Percentiles rank a stretch among this genome's conserved stretches.
phyloP scores from a whole-genome alignment of 2,329 filamentous ascomycete species.

The Aureobasidium sp. region DNA sequence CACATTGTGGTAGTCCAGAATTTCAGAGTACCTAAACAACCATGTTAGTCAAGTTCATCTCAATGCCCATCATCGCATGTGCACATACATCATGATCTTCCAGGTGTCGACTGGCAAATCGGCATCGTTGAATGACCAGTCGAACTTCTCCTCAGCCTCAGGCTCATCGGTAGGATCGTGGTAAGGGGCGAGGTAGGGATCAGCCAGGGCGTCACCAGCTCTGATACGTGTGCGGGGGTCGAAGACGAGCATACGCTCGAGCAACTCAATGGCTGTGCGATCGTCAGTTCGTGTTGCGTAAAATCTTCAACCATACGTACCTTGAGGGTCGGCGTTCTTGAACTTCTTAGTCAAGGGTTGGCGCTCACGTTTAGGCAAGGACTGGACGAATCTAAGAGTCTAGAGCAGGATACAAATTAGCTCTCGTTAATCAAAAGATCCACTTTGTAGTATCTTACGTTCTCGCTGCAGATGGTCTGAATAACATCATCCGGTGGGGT shows the following conservation, averaged over 20 bases:
- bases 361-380: conserved; percentile 86
- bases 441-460: conserved; percentile 47
- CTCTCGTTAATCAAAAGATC: not conserved
- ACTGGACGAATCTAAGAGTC: conserved; percentile 96
- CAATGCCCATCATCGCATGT: not conserved
- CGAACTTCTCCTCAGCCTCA: conserved; percentile 92
- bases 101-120: conserved; percentile 97
- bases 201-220: conserved; percentile 74
- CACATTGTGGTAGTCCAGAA: conserved; percentile 96
- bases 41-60: not conserved
- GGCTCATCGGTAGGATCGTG: conserved; percentile 97
- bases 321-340: conserved; percentile 82
- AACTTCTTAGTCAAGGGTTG: conserved; percentile 85
- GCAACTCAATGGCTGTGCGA: conserved; percentile 71
- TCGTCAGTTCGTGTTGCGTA: conserved; percentile 19
- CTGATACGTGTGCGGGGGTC: conserved; percentile 94
- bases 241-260: conserved; percentile 96
- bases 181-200: conserved; percentile 93
- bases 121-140: conserved; percentile 99
- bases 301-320: conserved; percentile 44
- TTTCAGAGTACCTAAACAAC: conserved; percentile 80
- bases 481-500: conserved; percentile 98
- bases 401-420: conserved; percentile 32
- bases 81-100: conserved; percentile 98
- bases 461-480: conserved; percentile 96